Evolutionary conservation across 1,284 basidiomycete genomes (phyloP), one percentile per base, ranked within the genome.

Genomic region (Trichosporon coremiiforme): DNA sequence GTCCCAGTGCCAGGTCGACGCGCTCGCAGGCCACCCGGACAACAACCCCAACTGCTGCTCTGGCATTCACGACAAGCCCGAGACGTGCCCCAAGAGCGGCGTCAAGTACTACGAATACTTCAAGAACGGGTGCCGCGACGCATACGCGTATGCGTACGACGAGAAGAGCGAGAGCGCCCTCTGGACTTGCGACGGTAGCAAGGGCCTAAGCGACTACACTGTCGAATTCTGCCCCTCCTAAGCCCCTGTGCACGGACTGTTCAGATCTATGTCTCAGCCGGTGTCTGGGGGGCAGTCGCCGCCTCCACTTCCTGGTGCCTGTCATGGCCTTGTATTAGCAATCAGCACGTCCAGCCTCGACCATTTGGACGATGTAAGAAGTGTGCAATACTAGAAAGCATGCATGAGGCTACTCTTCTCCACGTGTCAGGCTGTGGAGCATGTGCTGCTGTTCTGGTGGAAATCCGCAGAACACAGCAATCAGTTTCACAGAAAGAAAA

Each of bases 131-230:
- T 80, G 79, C 63, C 64, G 65, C 2, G 71, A 65, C 12, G 70
- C 74, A 17, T 80, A 80, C 72, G 79, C 76, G 75, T 77, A 77
- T 64, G 77, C 78, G 29, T 77, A 77, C 60, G 75, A 77, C 66
- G 75, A 77, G 57, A 75, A 75, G 47, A 77, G 76, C 65, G 68
- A 69, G 10, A 76, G 73, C 0, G 76, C 78, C 10, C 68, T 78
- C 5, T 75, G 70, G 66, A 72, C 69, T 4, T 80, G 78, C 45
- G 65, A 71, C 33, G 29, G 66, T 29, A 64, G 12, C 13, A 20
- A 64, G 10, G 63, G 63, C 12, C n/a, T 31, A 4, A 15, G 50
- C 8, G 75, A 78, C 71, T 79, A 79, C 68, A 74, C 70, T 13
- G 71, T 79, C 68, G 76, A 76, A 38, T 79, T 80, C 69, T 80